Evolutionary conservation across 2,329 filamentous ascomycete genomes (phyloP).

Genomic region (Fusarium sp.): DNA sequence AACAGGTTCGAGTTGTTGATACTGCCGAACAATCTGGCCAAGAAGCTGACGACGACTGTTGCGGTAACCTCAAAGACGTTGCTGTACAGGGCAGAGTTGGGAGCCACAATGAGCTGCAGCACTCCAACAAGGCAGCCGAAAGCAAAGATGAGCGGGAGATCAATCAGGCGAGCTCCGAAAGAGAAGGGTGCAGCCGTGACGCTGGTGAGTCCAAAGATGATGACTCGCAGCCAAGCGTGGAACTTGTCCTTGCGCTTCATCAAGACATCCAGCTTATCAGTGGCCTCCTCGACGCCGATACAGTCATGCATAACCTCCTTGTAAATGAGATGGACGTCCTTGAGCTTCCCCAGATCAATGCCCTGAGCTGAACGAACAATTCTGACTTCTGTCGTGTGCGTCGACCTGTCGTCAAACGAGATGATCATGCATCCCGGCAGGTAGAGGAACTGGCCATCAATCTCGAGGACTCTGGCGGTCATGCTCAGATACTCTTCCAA

Average conservation of each 20-base stretch:
- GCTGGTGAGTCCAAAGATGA: slow-evolving; percentile 79
- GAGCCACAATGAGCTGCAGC: slow-evolving; percentile 77
- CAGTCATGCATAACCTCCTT: slow-evolving; percentile 74
- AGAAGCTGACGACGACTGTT: slow-evolving; percentile 70
- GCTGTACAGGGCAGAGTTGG: slow-evolving; percentile 74
- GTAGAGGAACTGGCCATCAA: slow-evolving; percentile 90
- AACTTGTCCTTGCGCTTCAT: slow-evolving; percentile 68
- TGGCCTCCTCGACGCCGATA: slow-evolving; percentile 69
- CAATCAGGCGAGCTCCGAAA: slow-evolving; percentile 77
- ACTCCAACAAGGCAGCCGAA: slow-evolving; percentile 78
- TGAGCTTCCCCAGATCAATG: slow-evolving; percentile 71
- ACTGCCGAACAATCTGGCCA: slow-evolving; percentile 73
- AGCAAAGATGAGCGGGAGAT: slow-evolving; percentile 78
- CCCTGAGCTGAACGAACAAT: slow-evolving; percentile 70
- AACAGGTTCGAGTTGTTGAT: slow-evolving; percentile 65
- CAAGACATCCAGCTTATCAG: slow-evolving; percentile 63
- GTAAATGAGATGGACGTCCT: slow-evolving; percentile 72
- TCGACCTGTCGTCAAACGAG: slow-evolving; percentile 80
- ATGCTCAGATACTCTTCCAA: slow-evolving; percentile 91
- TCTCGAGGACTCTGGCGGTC: slow-evolving; percentile 85
- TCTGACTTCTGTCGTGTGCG: slow-evolving; percentile 75
- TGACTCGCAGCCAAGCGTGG: slow-evolving; percentile 63
- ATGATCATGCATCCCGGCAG: slow-evolving; percentile 93
- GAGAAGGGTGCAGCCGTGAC: slow-evolving; percentile 80
- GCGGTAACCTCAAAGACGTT: slow-evolving; percentile 75